A percentile compares a stretch with the other conserved stretches of the same genome.
Conservation (phyloP, 1,139 yeast species). For the Hansenula anomala region DNA sequence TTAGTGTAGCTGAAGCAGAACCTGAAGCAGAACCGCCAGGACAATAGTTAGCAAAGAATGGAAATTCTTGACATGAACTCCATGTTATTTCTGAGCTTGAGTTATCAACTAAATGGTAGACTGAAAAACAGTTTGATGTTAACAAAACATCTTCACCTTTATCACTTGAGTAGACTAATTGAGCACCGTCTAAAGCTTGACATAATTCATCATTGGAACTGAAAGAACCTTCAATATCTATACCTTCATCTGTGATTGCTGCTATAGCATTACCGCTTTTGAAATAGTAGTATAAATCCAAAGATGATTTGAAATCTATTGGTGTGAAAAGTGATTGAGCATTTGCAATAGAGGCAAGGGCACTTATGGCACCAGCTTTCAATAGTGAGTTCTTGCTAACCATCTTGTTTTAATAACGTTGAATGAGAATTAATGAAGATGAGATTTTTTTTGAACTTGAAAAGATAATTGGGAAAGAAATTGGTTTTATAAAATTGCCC, state of each 20-base stretch:
- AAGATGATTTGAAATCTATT: conserved; percentile 10
- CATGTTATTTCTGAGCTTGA: conserved; percentile 13
- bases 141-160: conserved; percentile 12
- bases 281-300: conserved; percentile 18
- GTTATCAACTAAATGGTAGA: conserved; percentile 15
- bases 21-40: conserved; percentile 1
- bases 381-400: background rate
- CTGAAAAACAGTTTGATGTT: conserved; percentile 20
- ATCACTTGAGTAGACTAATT: conserved; percentile 17
- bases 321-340: conserved; percentile 16
- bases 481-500: conserved; percentile 5
- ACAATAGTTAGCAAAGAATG: conserved; percentile 17
- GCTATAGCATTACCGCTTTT: conserved; percentile 12
- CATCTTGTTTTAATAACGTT: background rate
- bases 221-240: conserved; percentile 11
- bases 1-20: conserved; percentile 1
- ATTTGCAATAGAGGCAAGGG: conserved; percentile 3
- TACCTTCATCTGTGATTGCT: conserved; percentile 9
- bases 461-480: conserved; percentile 3
- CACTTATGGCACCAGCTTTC: conserved; percentile 4
- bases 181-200: conserved; percentile 12
- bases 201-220: conserved; percentile 10
- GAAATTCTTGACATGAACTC: conserved; percentile 20
- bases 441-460: background rate
- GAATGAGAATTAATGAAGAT: background rate